phyloP scores from a whole-genome alignment of 345 rosid species.

The Carallia pectinifolia region DNA sequence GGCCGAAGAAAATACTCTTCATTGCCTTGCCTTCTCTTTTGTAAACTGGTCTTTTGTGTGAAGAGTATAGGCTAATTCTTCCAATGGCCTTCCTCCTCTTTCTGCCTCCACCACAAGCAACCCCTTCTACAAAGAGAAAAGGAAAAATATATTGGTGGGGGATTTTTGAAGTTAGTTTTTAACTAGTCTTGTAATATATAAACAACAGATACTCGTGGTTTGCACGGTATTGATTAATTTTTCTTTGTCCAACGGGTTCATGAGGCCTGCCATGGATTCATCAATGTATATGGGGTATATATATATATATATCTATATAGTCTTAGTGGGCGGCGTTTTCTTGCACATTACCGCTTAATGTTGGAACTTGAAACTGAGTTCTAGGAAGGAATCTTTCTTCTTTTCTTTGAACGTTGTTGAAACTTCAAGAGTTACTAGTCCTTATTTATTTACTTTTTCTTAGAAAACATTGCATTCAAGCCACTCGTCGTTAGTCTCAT shows the following conservation, averaged over 20 bases:
- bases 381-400: not conserved
- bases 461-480: too few relatives aligned
- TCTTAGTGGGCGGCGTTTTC: not conserved
- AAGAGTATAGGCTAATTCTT: not conserved
- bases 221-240: slow-evolving; percentile 35
- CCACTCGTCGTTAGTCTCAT: too few relatives aligned
- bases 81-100: not conserved
- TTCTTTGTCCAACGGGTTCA: not conserved
- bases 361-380: slow-evolving; percentile 3
- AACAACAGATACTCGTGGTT: slow-evolving; percentile 24
- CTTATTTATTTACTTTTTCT: not conserved
- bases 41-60: slow-evolving; percentile 86
- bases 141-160: not conserved
- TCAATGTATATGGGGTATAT: not conserved
- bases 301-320: too few relatives aligned
- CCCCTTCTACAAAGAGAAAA: not conserved
- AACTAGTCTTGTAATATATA: slow-evolving; percentile 40
- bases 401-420: not conserved
- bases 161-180: not conserved
- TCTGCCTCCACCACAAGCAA: not conserved
- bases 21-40: slow-evolving; percentile 93
- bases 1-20: slow-evolving; percentile 73
- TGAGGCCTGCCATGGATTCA: too few relatives aligned
- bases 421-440: not conserved
- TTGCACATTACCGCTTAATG: not conserved